phyloP scores from a whole-genome alignment of 2,329 filamentous ascomycete species.

The Macrophomina pseudophaseolina region DNA sequence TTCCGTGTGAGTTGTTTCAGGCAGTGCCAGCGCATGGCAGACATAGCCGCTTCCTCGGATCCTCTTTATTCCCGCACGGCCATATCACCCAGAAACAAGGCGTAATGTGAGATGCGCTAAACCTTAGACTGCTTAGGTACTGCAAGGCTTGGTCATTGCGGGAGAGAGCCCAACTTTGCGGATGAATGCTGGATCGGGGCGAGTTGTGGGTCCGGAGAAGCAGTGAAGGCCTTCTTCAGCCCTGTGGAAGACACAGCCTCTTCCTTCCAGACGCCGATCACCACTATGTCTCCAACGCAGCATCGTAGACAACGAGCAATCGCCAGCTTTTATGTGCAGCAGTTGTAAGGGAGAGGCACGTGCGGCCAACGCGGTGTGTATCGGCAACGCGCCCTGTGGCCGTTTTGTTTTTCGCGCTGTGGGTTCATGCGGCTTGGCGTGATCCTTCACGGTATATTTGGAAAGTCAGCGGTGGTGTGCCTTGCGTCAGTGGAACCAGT shows the following conservation, averaged over 20 bases:
- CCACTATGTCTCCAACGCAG: not conserved
- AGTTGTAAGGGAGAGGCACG: not conserved
- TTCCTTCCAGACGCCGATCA: conserved; percentile 18
- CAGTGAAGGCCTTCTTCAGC: conserved; percentile 16
- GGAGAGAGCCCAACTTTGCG: not conserved
- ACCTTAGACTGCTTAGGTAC: not conserved
- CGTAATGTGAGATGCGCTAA: not conserved
- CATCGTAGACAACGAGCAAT: not conserved
- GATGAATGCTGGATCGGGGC: not conserved
- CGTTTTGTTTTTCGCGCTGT: not conserved
- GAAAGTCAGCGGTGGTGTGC: not conserved
- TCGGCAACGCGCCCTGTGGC: conserved; percentile 5
- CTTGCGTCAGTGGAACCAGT: conserved; percentile 2
- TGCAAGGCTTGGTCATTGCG: not conserved
- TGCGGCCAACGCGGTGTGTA: not conserved
- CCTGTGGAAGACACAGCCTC: conserved; percentile 17
- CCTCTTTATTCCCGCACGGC: not conserved
- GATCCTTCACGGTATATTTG: conserved; percentile 19
- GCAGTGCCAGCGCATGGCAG: not conserved
- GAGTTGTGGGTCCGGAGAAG: conserved; percentile 13
- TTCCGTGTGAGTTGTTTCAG: not conserved
- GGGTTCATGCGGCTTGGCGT: not conserved
- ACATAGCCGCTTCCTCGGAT: not conserved
- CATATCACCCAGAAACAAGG: not conserved
- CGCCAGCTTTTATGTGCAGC: not conserved